Evolutionary conservation across 164 flowering plant species (phyloP), one percentile per base, ranked within the genome.

Genomic region (Macadamia integrifolia): DNA sequence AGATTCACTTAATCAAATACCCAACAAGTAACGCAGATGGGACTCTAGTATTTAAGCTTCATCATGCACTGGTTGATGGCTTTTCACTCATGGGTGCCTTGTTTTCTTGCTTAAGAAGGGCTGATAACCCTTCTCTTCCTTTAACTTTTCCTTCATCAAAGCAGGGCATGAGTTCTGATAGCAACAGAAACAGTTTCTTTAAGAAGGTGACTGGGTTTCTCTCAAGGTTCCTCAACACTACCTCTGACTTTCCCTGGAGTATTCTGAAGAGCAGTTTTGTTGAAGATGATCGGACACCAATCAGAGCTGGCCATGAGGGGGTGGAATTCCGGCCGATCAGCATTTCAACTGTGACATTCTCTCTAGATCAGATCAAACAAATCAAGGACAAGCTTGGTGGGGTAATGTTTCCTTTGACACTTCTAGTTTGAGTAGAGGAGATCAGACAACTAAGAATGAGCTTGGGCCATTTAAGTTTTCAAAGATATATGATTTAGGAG

Each of bases 31-130:
- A 68, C 66, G 83, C 88, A 65, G 84, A 82, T 11, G 84, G 82
- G 1, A 69, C 57, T n/a, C 0, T 84, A 1, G 63, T 89, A 1
- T 71, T 89, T 67, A 89, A 80, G 84, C 80, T 88, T 53, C 88
- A 85, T 68, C 94, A 88, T 61, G 76, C 94, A 9, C 74, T 88
- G 6, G 94, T 91, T 1, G 94, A 88, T 73, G 94, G 94, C 56
- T 87, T 69, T 62, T 87, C 91, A 14, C 75, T 88, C 30, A 83
- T 89, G 86, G 85, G 85, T 10, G 85, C 83, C 11, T 79, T 88
- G 14, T 82, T 88, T 60, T 83, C 89, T 42, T 78, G 83, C 57
- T 63, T 83, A 0, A 76, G 73, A 67, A 69, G 88, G 69, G 86
- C 80, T 8, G 94, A 87, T 15, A 63, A 85, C 31, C 87, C 89